Conservation (phyloP, 768 basidiomycete species). For the Pleurotus sapidus region DNA sequence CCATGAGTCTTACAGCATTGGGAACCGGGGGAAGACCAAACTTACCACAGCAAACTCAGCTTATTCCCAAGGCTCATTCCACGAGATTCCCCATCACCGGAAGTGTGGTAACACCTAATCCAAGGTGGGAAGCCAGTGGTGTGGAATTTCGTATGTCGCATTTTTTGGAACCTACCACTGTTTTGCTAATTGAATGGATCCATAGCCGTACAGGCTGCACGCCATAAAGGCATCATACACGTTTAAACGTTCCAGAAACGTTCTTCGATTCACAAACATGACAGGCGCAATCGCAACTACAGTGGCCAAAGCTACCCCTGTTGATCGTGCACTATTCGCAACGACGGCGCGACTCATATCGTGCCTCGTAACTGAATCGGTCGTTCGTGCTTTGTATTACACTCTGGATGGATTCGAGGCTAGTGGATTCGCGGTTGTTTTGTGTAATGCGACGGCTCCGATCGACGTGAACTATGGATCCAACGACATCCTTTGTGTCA, state of each 20-base stretch:
- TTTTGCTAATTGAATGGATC: not conserved
- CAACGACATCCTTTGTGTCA: slow-evolving; percentile 42
- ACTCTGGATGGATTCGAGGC: slow-evolving; percentile 30
- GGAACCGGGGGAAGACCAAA: not conserved
- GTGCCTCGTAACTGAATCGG: slow-evolving; percentile 56
- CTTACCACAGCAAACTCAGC: slow-evolving; percentile 1
- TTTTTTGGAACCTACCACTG: not conserved
- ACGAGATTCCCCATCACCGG: not conserved
- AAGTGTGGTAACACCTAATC: not conserved
- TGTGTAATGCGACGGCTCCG: slow-evolving; percentile 27
- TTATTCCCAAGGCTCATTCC: not conserved
- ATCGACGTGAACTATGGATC: slow-evolving; percentile 20
- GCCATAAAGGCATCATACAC: too few species aligned
- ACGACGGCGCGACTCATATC: slow-evolving; percentile 49
- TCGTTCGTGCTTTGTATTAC: slow-evolving; percentile 45
- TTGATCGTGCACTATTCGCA: slow-evolving; percentile 44
- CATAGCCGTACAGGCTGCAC: too few species aligned
- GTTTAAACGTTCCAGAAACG: too few species aligned
- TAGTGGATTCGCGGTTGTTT: slow-evolving; percentile 39
- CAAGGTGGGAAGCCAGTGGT: not conserved
- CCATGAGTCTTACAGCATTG: slow-evolving; percentile 1
- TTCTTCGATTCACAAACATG: not conserved
- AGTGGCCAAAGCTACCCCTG: slow-evolving; percentile 28
- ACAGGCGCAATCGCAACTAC: slow-evolving; percentile 14
- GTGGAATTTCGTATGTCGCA: not conserved